Evolutionary conservation across 2,329 filamentous ascomycete species (phyloP), one percentile per base, ranked within the genome.

Genomic region (Hypoxylon rubiginosum): DNA sequence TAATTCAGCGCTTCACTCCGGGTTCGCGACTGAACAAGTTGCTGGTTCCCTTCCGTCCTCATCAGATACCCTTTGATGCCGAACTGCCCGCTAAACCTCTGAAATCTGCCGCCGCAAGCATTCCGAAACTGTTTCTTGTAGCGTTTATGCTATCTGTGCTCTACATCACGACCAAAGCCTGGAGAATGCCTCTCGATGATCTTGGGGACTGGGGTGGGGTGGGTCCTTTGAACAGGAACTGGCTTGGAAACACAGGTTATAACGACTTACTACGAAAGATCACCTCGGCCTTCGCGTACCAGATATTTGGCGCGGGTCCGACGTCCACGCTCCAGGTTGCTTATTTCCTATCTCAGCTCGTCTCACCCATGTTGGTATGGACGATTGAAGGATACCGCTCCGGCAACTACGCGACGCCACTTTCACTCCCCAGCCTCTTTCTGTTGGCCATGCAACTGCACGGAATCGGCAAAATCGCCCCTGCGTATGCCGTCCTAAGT

Each of bases 281-380:
- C 32, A 24, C 52, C 21, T 60, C 57, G 17, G 15, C 36, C 17
- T 49, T 46, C 19, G 30, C 30, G 17, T 45, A 46, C 52, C 52
- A 17, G 8, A 34, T 54, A 17, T n/a, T 39, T 13, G 45, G 46
- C 10, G 32, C 24, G 17, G 46, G 58, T 19, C 54, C 48, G 8
- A 26, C 56, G 15, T 9, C 41, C 8, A 60, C 15, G 11, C 28
- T 66, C 3, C 63, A 66, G 3, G 58, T 59, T 28, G n/a, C 61
- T 11, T 67, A 69, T 56, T 65, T 70, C 49, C n/a, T 70, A 21
- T 66, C 64, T 2, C 69, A 62, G 45, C 60, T 73, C 32, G 61
- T 72, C 6, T 68, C 74, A 7, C 64, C 73, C 19, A 32, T 73
- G 7, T 41, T 74, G 26, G 69, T 72, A 15, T 76, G 68, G 58